Base-by-base conservation (phyloP, 495 filamentous ascomycete genomes). In the Echria macrotheca region DNA sequence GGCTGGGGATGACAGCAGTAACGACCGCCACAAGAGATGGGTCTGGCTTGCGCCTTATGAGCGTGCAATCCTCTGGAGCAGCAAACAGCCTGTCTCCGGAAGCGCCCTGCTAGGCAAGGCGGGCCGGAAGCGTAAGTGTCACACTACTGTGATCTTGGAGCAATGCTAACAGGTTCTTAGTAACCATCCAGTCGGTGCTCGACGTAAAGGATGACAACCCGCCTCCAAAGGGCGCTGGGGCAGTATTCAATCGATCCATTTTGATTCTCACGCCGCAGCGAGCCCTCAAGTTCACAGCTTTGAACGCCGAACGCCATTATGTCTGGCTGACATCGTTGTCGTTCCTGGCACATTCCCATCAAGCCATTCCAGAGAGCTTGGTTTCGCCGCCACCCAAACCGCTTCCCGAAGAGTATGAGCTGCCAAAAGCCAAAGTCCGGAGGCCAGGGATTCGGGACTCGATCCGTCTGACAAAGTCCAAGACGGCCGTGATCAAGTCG, bases 21-120 rank as follows among this genome's bases (percentile, higher is more conserved):
- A 74, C 43, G 82, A 83, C 44, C 65, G 94, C 31, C 93, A 98
- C 56, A 96, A 93, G 68, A 79, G 93, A 69, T 98, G 93, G 93
- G 94, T 98, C 12, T 98, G 93, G 93, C 77, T 98, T 25, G 91
- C 90, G 10, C 93, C 93, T 12, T 96, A 96, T 60, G 93, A 98
- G 68, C 79, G 90, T 31, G 82, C 90, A 8, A 90, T 98, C 40
- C 88, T 98, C 70, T 98, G 93, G 93, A 96, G 91, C 66, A 95
- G 85, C 77, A 95, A 95, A 75, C 94, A 97, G 67, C 93, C 93
- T 17, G 87, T 84, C 17, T 86, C 83, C 55, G 87, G 87, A 23
- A 85, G 81, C 58, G 91, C 93, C 18, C 69, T 97, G 65, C 74
- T 97, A 71, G 93, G 93, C 50, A 98, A 97, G 75, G 87, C 83